Percentiles rank a stretch among this genome's conserved stretches.
These are phyloP conservation scores for Coprinopsis sp. DNA, from an alignment of 768 basidiomycete genomes.

Conservation along the genomic window DNA sequence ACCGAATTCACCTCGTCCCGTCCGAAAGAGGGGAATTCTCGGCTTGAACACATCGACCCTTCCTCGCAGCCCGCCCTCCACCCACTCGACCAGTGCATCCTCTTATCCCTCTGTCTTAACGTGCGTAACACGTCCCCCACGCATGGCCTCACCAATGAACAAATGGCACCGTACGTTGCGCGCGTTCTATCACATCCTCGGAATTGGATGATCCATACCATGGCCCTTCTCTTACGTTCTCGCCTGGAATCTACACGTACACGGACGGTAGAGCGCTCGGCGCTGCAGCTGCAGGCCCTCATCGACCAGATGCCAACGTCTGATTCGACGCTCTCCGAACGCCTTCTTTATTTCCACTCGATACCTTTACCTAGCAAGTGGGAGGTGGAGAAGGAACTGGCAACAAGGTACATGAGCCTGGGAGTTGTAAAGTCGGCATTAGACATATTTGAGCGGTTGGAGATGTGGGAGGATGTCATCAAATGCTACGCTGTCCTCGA, in stretches of 20 bases:
- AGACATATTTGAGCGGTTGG: conserved; percentile 88
- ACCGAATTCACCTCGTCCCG: conserved; percentile 84
- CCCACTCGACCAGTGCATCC: conserved; percentile 90
- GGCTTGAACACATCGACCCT: conserved; percentile 73
- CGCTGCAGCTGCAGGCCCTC: conserved; percentile 89
- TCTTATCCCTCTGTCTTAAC: conserved; percentile 87
- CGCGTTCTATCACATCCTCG: conserved; percentile 85
- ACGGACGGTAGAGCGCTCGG: conserved; percentile 89
- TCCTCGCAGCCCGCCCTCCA: conserved; percentile 81
- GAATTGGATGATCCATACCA: conserved; percentile 97
- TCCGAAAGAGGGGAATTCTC: conserved; percentile 38
- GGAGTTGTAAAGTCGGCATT: conserved; percentile 89
- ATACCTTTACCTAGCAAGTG: conserved; percentile 85
- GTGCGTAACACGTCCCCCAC: conserved; percentile 84
- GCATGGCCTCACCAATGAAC: conserved; percentile 87
- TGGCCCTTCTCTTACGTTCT: conserved; percentile 90
- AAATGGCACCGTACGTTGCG: conserved; percentile 88
- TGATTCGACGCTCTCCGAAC: conserved; percentile 68
- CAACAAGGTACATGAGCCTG: conserved; percentile 72
- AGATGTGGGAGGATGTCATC: conserved; percentile 99
- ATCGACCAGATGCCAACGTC: conserved; percentile 95
- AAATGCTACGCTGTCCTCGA: conserved; percentile 84
- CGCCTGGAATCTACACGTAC: conserved; percentile 85
- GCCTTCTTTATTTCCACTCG: conserved; percentile 75
- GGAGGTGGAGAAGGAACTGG: conserved; percentile 92